Percentiles rank a stretch among this genome's conserved stretches.
These are phyloP conservation scores for Claviceps capensis DNA, from an alignment of 2,329 filamentous ascomycete species.

Conservation along the genomic window DNA sequence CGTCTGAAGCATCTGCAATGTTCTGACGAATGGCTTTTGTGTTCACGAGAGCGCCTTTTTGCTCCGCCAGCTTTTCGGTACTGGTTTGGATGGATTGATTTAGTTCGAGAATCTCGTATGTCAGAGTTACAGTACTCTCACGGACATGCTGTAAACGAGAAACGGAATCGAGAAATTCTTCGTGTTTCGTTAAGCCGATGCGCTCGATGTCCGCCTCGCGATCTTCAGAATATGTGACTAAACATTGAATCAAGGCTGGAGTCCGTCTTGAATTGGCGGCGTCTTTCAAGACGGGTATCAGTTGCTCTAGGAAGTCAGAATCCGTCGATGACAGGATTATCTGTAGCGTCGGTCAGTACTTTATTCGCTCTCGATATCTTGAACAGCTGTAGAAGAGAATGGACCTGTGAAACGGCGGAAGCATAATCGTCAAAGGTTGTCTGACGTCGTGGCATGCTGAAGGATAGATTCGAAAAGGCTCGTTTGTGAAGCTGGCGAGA, in stretches of 20 bases:
- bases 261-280: constrained; percentile 64
- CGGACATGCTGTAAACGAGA: constrained; percentile 87
- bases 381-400: background rate
- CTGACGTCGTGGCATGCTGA: constrained; percentile 30
- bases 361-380: background rate
- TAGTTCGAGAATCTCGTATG: constrained; percentile 77
- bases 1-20: constrained; percentile 82
- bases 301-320: constrained; percentile 84
- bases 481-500: background rate
- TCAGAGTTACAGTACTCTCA: constrained; percentile 78
- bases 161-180: constrained; percentile 89
- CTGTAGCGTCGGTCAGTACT: constrained; percentile 29
- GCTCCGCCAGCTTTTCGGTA: constrained; percentile 83
- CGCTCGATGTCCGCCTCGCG: constrained; percentile 85
- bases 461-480: constrained; percentile 1
- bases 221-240: constrained; percentile 61
- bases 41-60: constrained; percentile 89
- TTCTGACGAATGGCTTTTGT: constrained; percentile 87
- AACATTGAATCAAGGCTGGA: constrained; percentile 59
- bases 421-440: constrained; percentile 33
- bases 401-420: constrained; percentile 31
- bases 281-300: constrained; percentile 90
- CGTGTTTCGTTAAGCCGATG: constrained; percentile 90
- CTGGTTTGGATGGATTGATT: constrained; percentile 93
- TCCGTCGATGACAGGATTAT: constrained; percentile 88